Base-by-base conservation (phyloP, 345 rosid genomes). In the Eucalyptus cladocalyx region DNA sequence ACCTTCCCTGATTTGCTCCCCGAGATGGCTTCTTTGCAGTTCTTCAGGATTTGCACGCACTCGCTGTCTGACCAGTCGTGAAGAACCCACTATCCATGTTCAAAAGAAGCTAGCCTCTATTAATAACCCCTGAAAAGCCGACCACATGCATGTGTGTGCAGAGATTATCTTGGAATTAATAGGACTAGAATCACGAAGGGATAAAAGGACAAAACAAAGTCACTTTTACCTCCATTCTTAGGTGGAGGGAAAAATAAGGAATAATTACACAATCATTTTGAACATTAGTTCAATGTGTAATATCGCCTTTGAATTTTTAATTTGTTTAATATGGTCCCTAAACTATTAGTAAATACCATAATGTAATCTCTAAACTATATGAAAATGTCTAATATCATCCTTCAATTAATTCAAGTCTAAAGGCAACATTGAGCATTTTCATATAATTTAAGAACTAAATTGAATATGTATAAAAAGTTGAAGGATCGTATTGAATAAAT, bases 11-110 rank as follows among this genome's bases (percentile, higher is more conserved):
- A 92, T 60, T 89, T 92, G 89, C 86, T 15, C 85, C 23, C 43
- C 32, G 94, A 88, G 62, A 95, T 90, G 3, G 96, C 96, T 93
- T 96, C 95, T 90, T 88, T 94, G 87, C 99, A 97, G 3, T 93
- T 95, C 88, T 93, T 95, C 53, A 96, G 90, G 62, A 96, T 95
- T 12, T 67, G 87, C 80, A 95, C 93, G 92, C 99, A 96, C 5
- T 96, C 95, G 5, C 92, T 93, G 43, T 97, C 98, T 4, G 92
- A 93, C 98, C 98, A 95, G 12, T 95, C 96, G 42, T 95, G 97
- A 65, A 97, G 90, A 86, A 97, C 94, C 95, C 93, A 90, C 98
- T 94, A 83, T 80, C 88, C 26, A 19, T 40, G 49, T 28, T 37
- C 80, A n/a, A 12, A 86, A 28, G 19, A 24, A 23, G 18, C 11